These are phyloP conservation scores for Catunica adiposa DNA, from an alignment of 2,329 filamentous ascomycete genomes.

Conservation along the genomic window DNA sequence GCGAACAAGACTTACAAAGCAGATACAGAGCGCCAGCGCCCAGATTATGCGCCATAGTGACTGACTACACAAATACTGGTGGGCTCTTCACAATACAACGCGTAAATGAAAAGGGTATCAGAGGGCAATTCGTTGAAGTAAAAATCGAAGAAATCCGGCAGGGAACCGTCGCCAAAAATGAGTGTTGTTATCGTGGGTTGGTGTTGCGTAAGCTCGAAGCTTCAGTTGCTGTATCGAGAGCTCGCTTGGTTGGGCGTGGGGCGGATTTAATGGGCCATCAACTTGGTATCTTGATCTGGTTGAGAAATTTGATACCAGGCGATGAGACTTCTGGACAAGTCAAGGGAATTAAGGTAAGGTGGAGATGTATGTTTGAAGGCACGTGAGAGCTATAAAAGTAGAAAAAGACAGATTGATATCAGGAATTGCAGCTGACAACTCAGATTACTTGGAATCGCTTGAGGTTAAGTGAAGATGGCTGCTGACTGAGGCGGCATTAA, in stretches of 20 bases:
- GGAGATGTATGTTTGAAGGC: background rate
- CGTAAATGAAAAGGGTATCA: background rate
- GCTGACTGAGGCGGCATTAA: no score
- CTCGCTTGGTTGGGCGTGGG: background rate
- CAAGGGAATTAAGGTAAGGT: background rate
- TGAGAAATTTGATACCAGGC: no score
- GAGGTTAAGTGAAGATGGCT: no score
- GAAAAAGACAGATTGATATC: background rate
- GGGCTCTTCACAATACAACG: background rate
- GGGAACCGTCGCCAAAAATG: background rate
- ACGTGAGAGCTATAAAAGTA: background rate
- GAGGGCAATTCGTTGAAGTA: background rate
- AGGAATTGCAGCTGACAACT: background rate
- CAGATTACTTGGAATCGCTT: background rate
- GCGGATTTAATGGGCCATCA: background rate
- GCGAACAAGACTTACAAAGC: constrained; percentile 12
- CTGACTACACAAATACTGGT: background rate
- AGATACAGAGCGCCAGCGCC: constrained; percentile 14
- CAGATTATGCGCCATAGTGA: constrained; percentile 12
- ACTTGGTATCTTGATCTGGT: background rate
- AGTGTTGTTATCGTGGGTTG: background rate
- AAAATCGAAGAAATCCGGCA: background rate
- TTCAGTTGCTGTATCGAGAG: no score
- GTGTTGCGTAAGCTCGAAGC: background rate
- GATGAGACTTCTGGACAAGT: background rate